Evolutionary conservation across 768 basidiomycete genomes (phyloP).

Genomic region (Calocybe indica): DNA sequence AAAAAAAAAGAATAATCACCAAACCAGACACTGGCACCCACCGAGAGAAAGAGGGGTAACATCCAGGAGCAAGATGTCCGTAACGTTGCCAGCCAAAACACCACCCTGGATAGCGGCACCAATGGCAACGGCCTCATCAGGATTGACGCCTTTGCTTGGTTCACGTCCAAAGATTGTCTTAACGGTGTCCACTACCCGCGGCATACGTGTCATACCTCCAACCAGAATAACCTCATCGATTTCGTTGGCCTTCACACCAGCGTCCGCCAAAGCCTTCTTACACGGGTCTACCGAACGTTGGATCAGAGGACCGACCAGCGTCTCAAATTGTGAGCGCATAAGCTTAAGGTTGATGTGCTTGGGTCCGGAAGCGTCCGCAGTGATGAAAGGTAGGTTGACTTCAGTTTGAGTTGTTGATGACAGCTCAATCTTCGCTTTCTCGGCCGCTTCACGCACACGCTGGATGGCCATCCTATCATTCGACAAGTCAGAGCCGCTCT

Average conservation of each 20-base stretch:
- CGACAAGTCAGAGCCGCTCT: conserved; percentile 73
- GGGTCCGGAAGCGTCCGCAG: conserved; percentile 89
- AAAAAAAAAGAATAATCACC: not conserved
- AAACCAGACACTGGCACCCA: conserved; percentile 22
- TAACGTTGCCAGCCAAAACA: conserved; percentile 94
- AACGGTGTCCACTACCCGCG: conserved; percentile 89
- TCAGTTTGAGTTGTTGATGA: conserved; percentile 95
- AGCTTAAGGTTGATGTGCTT: conserved; percentile 96
- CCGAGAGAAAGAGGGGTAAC: conserved; percentile 96
- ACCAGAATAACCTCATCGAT: conserved; percentile 97
- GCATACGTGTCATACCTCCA: conserved; percentile 99
- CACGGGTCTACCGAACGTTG: conserved; percentile 92
- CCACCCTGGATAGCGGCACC: conserved; percentile 98
- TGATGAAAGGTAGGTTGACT: conserved; percentile 97
- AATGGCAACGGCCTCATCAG: conserved; percentile 98
- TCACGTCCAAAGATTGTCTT: conserved; percentile 93
- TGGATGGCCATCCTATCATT: conserved; percentile 96
- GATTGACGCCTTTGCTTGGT: conserved; percentile 98
- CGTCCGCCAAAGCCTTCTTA: conserved; percentile 94
- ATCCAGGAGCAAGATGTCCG: conserved; percentile 90
- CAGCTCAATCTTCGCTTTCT: conserved; percentile 99
- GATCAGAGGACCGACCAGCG: conserved; percentile 75
- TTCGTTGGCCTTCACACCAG: conserved; percentile 87
- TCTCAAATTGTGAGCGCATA: conserved; percentile 85
- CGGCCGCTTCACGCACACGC: conserved; percentile 97